Percentiles rank a stretch among this genome's conserved stretches.
These are phyloP conservation scores for Coemansia sp. DNA, from an alignment of 192 early-diverging fungal genomes.

Conservation along the genomic window DNA sequence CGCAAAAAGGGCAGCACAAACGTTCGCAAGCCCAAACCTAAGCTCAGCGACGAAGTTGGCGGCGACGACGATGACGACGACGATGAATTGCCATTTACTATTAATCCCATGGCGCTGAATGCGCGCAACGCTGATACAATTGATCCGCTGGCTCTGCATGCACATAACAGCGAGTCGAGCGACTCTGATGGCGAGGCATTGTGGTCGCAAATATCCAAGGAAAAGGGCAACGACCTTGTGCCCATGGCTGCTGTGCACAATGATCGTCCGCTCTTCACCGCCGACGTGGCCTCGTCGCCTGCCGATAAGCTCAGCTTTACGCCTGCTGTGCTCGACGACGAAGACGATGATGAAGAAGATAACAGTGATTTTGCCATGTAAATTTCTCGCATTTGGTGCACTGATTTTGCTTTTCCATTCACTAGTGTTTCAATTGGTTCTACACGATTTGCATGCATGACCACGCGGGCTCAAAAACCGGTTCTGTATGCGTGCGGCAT, in stretches of 20 bases:
- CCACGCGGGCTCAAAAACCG: too few relatives aligned
- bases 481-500: too few relatives aligned
- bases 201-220: constrained; percentile 25
- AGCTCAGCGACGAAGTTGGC: background rate
- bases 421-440: too few relatives aligned
- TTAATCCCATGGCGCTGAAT: background rate
- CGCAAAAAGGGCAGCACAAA: constrained; percentile 52
- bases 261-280: constrained; percentile 5
- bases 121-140: background rate
- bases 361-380: background rate
- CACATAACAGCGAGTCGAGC: background rate
- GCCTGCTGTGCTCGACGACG: background rate
- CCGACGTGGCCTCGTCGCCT: background rate
- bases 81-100: background rate
- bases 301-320: background rate
- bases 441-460: too few relatives aligned
- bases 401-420: too few relatives aligned
- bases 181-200: constrained; percentile 3
- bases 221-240: constrained; percentile 25
- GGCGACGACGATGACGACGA: background rate
- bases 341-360: background rate
- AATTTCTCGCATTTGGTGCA: too few relatives aligned
- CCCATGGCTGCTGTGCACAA: constrained; percentile 14
- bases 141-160: background rate
- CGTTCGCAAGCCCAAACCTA: constrained; percentile 6